Percentiles rank a stretch among this genome's conserved stretches.
These are phyloP conservation scores for Anthracocystis setariae DNA, from an alignment of 1,284 basidiomycete genomes.

Conservation along the genomic window DNA sequence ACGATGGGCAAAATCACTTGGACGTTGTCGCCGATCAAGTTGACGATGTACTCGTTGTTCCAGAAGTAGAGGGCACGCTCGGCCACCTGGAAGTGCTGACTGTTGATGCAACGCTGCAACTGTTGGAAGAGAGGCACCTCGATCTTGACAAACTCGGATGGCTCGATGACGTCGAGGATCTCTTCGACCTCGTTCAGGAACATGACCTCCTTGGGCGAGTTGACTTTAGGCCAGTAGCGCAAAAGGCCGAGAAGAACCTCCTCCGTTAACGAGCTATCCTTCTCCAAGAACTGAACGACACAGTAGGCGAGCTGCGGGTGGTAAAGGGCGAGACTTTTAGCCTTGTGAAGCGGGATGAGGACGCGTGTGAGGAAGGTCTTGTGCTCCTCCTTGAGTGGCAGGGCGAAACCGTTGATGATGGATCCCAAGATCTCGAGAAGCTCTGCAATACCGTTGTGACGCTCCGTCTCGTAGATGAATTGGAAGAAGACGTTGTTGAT, in stretches of 20 bases:
- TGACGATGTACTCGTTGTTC: conserved; percentile 98
- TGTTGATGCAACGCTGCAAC: conserved; percentile 95
- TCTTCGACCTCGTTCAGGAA: conserved; percentile 99
- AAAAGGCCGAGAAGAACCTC: conserved; percentile 94
- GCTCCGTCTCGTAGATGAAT: conserved; percentile 97
- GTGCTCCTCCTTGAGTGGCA: conserved; percentile 99
- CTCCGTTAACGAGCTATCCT: conserved; percentile 90
- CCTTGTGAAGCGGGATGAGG: conserved; percentile 97
- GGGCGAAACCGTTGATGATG: conserved; percentile 99
- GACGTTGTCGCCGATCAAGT: conserved; percentile 97
- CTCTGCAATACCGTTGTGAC: conserved; percentile 99
- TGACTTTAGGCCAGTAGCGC: conserved; percentile 99
- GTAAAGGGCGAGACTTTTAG: conserved; percentile 93
- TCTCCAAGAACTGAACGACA: conserved; percentile 98
- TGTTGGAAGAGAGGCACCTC: conserved; percentile 93
- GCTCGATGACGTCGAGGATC: conserved; percentile 97
- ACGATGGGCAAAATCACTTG: conserved; percentile 90
- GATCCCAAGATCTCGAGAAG: conserved; percentile 97
- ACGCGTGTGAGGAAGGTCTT: conserved; percentile 96
- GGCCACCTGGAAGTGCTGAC: conserved; percentile 92
- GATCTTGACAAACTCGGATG: conserved; percentile 95
- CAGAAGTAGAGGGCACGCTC: conserved; percentile 68
- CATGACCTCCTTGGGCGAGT: conserved; percentile 99
- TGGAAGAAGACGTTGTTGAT: conserved; percentile 99
- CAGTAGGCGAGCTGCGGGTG: conserved; percentile 99